These are phyloP conservation scores for Hydrangea macrophylla DNA, from an alignment of 148 eudicot species.

Conservation along the genomic window DNA sequence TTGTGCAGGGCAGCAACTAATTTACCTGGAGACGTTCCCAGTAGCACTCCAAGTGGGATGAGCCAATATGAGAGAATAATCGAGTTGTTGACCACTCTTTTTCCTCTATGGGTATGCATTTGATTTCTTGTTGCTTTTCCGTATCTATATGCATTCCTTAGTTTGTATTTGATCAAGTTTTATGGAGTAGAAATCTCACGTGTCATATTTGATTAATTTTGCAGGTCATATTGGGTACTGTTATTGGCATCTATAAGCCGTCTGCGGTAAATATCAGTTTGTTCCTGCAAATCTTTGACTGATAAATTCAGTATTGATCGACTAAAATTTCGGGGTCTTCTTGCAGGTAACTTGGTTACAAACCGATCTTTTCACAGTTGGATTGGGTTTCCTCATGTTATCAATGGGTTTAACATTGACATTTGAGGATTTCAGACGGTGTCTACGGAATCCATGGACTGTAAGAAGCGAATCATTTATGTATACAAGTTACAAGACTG, in stretches of 20 bases:
- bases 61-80: conserved; percentile 81
- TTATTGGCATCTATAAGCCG: conserved; percentile 93
- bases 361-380: conserved; percentile 90
- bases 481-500: conserved; percentile 5
- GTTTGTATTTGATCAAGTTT: not conserved
- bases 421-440: conserved; percentile 92
- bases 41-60: conserved; percentile 41
- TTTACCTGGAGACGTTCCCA: conserved; percentile 71
- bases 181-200: not conserved
- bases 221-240: conserved; percentile 85
- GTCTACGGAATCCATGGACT: conserved; percentile 96
- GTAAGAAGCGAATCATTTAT: conserved; percentile 41
- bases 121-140: conserved; percentile 3
- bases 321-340: conserved; percentile 16
- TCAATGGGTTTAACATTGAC: conserved; percentile 98
- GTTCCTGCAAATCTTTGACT: not conserved
- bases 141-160: not conserved
- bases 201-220: conserved; percentile 10
- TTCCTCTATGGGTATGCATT: conserved; percentile 89
- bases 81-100: conserved; percentile 91
- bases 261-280: conserved; percentile 47
- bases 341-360: conserved; percentile 93
- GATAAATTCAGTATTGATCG: not conserved
- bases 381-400: conserved; percentile 99
- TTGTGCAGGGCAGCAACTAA: conserved; percentile 79